Evolutionary conservation across 352 stramenopile species (phyloP), one percentile per base, ranked within the genome.

Genomic region (Elongisporangium senticosum): DNA sequence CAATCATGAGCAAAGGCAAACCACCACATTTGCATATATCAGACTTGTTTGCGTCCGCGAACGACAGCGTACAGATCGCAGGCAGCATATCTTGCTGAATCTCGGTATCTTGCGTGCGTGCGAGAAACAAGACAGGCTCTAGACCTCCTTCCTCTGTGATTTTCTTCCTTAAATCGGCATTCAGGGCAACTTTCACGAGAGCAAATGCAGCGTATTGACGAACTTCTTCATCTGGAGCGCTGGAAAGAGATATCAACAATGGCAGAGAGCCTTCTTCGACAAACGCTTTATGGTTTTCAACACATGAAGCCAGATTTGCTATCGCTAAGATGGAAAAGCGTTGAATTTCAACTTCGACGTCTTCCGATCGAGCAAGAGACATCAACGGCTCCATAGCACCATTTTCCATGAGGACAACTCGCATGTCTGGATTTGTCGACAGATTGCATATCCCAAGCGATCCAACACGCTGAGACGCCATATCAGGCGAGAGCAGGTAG

Each of bases 301-400:
- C 89, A 43, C 80, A 97, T 11, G 93, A 91, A n/a, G 93, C 91
- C 24, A 98, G 63, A 72, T 99, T 98, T 1, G 93, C 93, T 51
- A 98, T 96, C 3, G 90, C 90, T 4, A 98, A 72, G 64, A 97
- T 96, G 2, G 89, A 71, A 54, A 97, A 97, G 17, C 95, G 86
- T 65, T 98, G 87, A 60, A 98, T 98, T 68, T 99, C 95, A 20
- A 98, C 69, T 65, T 99, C 93, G 17, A 98, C 86, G 49, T 98
- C 95, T 28, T 98, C 93, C 4, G 89, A 98, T 14, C 94, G 81
- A 19, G 93, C 89, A 7, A 98, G 78, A 1, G 92, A 97, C 77
- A 97, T 97, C 20, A 99, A 76, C 14, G 95, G 96, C 68, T 98
- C 95, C 65, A 99, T 94, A 4, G 85, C 88, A 1, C 94, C 95